phyloP scores from a whole-genome alignment of 2,329 filamentous ascomycete species.

The Davidsoniella australis region DNA sequence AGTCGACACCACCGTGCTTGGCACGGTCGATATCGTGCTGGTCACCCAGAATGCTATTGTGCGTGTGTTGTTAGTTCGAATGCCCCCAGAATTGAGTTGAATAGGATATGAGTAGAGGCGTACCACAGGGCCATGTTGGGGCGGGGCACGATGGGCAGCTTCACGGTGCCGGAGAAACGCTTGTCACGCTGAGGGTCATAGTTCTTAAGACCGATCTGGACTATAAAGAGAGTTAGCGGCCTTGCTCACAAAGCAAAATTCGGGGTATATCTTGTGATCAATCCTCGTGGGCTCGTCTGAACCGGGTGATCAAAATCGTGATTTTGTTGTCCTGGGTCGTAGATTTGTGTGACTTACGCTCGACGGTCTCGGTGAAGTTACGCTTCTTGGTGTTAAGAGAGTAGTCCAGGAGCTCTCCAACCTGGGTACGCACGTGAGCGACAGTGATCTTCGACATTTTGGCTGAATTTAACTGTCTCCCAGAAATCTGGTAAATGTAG shows the following conservation, averaged over 20 bases:
- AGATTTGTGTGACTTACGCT: constrained; percentile 25
- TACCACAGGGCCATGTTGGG: constrained; percentile 74
- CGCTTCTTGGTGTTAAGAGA: constrained; percentile 88
- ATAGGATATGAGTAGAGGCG: constrained; percentile 3
- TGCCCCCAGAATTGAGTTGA: not conserved
- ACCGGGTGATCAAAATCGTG: too few relatives aligned
- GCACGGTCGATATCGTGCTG: constrained; percentile 98
- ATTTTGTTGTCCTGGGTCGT: too few relatives aligned
- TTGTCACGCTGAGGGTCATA: constrained; percentile 99
- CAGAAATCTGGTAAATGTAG: constrained; percentile 25
- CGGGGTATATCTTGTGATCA: not conserved
- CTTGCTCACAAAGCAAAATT: too few relatives aligned
- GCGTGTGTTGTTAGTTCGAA: not conserved
- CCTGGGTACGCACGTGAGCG: constrained; percentile 91
- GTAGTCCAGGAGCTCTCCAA: constrained; percentile 88
- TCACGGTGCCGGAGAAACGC: constrained; percentile 99
- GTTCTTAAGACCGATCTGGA: constrained; percentile 92
- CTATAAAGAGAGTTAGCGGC: constrained; percentile 10
- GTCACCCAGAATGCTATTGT: constrained; percentile 41
- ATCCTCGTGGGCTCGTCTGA: too few relatives aligned
- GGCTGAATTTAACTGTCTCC: constrained; percentile 50
- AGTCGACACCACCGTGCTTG: constrained; percentile 96
- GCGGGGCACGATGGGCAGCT: constrained; percentile 78
- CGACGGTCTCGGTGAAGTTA: constrained; percentile 88
- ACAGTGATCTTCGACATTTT: constrained; percentile 78